Percentiles rank a stretch among this genome's conserved stretches.
These are phyloP conservation scores for Schizochytrium sp. DNA, from an alignment of 108 stramenopile species.

Conservation along the genomic window DNA sequence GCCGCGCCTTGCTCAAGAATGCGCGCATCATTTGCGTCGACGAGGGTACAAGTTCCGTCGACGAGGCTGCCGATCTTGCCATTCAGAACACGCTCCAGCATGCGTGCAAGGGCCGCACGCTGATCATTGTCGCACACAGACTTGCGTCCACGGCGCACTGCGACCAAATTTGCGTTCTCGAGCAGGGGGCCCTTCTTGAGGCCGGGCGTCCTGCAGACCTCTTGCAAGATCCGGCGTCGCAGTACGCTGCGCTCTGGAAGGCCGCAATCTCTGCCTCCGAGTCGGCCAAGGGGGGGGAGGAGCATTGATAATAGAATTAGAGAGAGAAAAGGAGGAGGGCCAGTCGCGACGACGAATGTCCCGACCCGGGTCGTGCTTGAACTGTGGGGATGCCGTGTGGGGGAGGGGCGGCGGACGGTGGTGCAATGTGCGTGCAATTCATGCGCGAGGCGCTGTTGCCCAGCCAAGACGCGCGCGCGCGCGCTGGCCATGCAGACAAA, in stretches of 20 bases:
- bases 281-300: not conserved
- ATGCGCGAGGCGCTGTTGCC: too few species aligned
- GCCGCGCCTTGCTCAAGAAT: conserved; percentile 76
- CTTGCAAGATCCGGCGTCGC: conserved; percentile 49
- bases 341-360: too few species aligned
- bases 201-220: conserved; percentile 68
- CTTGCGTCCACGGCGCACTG: conserved; percentile 49
- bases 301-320: not conserved
- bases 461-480: too few species aligned
- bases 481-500: too few species aligned
- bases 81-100: conserved; percentile 77
- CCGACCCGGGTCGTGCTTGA: too few species aligned
- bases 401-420: too few species aligned
- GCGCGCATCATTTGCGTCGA: conserved; percentile 84
- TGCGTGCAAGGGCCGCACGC: conserved; percentile 74
- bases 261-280: not conserved
- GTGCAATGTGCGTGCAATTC: too few species aligned
- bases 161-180: conserved; percentile 47
- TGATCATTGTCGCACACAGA: conserved; percentile 69
- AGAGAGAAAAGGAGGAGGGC: not conserved
- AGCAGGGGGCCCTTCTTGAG: conserved; percentile 53
- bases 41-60: conserved; percentile 81
- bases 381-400: too few species aligned
- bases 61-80: conserved; percentile 73
- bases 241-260: conserved; percentile 57